Evolutionary conservation across 352 stramenopile species (phyloP), one percentile per base, ranked within the genome.

Genomic region (Phytophthora citrophthora): DNA sequence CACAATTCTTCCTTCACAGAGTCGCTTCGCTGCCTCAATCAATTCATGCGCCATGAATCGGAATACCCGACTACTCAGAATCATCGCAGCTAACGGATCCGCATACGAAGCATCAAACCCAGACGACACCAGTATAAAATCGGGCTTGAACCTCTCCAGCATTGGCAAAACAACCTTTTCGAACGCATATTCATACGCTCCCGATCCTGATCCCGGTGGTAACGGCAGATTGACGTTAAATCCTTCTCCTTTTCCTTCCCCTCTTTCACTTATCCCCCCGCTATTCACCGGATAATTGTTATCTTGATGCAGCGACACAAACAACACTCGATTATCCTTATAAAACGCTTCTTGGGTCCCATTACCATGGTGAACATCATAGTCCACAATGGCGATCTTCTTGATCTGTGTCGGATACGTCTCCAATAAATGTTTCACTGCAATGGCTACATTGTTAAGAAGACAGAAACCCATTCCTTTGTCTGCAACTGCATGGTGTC

Each of bases 281-380:
- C 52, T 90, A 51, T 88, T 56, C 4, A 68, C 64, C 1, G 89
- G 86, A 50, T 96, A 97, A 72, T 94, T 95, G 55, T 90, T 89
- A 10, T 79, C 83, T 54, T 96, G 83, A 51, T 94, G 84, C 4
- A 94, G 57, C 16, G 87, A 95, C 7, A 93, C 70, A 59, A 93
- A 91, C 29, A 97, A 70, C 34, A 91, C 77, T 8, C 67, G 61
- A 32, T 89, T 54, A 49, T 96, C 81, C 12, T 93, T 83, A 23
- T 90, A 85, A 49, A 98, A 94, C 26, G 88, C 86, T 54, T 97
- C 85, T 77, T 99, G 89, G 5, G 94, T 98, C 39, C 96, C 97
- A 74, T 99, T 99, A 15, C 97, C 97, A 72, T 99, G 96, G 72
- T 99, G 95, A 10, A 97, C 92, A 79, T 98, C 94, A 50, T 93